Base-by-base conservation (phyloP, 2,329 filamentous ascomycete species). In the Calcarisporium arbuscula region DNA sequence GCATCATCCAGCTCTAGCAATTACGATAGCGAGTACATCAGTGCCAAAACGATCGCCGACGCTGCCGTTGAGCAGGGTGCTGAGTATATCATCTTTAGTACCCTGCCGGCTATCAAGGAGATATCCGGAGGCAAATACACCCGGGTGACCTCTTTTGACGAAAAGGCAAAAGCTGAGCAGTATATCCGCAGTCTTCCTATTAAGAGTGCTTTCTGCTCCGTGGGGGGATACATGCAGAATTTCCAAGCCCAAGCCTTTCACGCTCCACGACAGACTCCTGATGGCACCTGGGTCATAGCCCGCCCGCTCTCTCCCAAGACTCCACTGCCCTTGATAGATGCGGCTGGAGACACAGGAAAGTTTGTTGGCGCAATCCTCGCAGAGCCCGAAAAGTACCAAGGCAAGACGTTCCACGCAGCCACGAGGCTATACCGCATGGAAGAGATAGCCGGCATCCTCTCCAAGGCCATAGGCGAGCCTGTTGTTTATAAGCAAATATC, bases 161-260 rank as follows among this genome's bases (percentile, higher is more conserved):
- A 52, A 35, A 77, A 77, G 44, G 68, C 69, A 6, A 55, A 66
- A 22, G 61, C 67, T 1, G 71, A 75, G 43, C 37, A 56, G 18
- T 74, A 77, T 42, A 73, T 77, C 34, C 65, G 68, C 9, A 43
- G 44, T 0, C 51, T 72, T 1, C 60, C 61, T 0, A 52, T 77
- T 5, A 60, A 64, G 17, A 58, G 55, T 30, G 57, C 62, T 3
- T 68, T 68, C 39, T 54, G 62, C 19, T 51, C 60, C 17, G 53
- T 60, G 0, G 65, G 60, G 0, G 60, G 49, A 30, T 70, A 63
- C 48, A 67, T 68, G 58, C 53, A 53, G 28, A 68, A 68, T 30
- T 54, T 53, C 46, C 47, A 40, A 8, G 34, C 32, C 6, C 45
- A 42, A 3, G 25, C 44, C 6, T 48, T 46, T n/a, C 48, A 59